Percentiles rank a stretch among this genome's conserved stretches.
Evolutionary conservation across 106 monocot species (phyloP).

Genomic region (Dioscorea alata): DNA sequence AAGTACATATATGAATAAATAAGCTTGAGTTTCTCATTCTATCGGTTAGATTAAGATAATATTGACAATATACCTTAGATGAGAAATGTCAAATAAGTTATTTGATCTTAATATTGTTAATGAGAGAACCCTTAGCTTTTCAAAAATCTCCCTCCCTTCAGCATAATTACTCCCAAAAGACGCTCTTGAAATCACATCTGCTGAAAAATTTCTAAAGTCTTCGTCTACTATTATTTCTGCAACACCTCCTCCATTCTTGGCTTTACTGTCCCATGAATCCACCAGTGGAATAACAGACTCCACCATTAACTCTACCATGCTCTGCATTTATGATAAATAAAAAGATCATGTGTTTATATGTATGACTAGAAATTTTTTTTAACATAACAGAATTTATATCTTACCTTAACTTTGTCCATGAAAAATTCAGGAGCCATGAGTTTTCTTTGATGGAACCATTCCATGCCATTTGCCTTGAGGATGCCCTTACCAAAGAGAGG

Average conservation of each 20-base stretch:
- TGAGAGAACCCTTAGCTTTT: slow-evolving; percentile 34
- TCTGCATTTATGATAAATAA: slow-evolving; percentile 18
- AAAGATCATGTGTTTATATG: too few species aligned
- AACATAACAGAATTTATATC: not conserved
- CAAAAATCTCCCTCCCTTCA: slow-evolving; percentile 63
- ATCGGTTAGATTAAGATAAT: too few species aligned
- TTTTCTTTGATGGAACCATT: slow-evolving; percentile 69
- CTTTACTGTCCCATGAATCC: slow-evolving; percentile 38
- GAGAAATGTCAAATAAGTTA: slow-evolving; percentile 27
- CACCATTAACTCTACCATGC: slow-evolving; percentile 59
- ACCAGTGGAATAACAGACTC: slow-evolving; percentile 39
- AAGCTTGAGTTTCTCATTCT: too few species aligned
- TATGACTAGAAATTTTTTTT: not conserved
- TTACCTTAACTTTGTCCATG: slow-evolving; percentile 73
- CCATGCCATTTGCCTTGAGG: slow-evolving; percentile 44
- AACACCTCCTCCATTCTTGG: slow-evolving; percentile 24
- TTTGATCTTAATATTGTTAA: slow-evolving; percentile 16
- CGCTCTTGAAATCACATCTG: slow-evolving; percentile 69
- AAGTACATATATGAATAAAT: too few species aligned
- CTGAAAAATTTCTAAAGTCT: slow-evolving; percentile 51
- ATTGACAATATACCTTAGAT: slow-evolving; percentile 12
- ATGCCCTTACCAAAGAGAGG: slow-evolving; percentile 64
- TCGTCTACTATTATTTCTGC: slow-evolving; percentile 44
- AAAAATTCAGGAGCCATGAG: slow-evolving; percentile 76
- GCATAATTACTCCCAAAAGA: slow-evolving; percentile 62